These are phyloP conservation scores for Chimonanthus praecox DNA, from an alignment of 164 flowering plant species.

Conservation along the genomic window DNA sequence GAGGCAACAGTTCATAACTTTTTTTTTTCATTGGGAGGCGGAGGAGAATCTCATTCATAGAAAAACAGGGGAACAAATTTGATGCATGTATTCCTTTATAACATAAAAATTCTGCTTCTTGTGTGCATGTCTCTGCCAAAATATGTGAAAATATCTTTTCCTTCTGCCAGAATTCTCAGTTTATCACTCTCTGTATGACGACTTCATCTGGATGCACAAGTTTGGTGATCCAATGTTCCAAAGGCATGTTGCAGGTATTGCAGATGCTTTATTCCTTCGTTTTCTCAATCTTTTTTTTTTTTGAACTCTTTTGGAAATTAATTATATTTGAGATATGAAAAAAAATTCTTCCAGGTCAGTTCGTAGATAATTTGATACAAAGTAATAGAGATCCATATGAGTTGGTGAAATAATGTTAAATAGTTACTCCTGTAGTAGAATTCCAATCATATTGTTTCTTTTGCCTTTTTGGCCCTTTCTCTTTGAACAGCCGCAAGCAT, in stretches of 20 bases:
- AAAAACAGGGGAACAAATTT: not conserved
- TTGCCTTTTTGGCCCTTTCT: not conserved
- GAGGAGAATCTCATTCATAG: not conserved
- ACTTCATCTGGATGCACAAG: conserved; percentile 66
- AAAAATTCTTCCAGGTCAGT: not conserved
- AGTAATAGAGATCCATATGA: not conserved
- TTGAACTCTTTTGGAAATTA: not conserved
- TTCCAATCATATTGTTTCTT: not conserved
- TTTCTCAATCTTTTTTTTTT: not conserved
- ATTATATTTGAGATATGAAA: not conserved
- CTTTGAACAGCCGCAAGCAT: conserved; percentile 47
- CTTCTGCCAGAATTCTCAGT: conserved; percentile 54
- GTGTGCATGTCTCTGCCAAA: not conserved
- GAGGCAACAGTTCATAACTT: not conserved
- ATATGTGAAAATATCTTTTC: not conserved
- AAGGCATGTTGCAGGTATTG: conserved; percentile 67
- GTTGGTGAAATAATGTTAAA: not conserved
- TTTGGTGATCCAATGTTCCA: conserved; percentile 71
- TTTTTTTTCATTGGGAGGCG: not conserved
- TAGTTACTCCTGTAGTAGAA: not conserved
- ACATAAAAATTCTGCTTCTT: not conserved
- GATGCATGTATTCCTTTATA: not conserved
- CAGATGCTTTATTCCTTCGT: not conserved
- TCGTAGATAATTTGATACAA: not conserved
- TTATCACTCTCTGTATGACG: conserved; percentile 78